Conservation (phyloP, 2,329 filamentous ascomycete genomes). For the Talaromyces sp. region DNA sequence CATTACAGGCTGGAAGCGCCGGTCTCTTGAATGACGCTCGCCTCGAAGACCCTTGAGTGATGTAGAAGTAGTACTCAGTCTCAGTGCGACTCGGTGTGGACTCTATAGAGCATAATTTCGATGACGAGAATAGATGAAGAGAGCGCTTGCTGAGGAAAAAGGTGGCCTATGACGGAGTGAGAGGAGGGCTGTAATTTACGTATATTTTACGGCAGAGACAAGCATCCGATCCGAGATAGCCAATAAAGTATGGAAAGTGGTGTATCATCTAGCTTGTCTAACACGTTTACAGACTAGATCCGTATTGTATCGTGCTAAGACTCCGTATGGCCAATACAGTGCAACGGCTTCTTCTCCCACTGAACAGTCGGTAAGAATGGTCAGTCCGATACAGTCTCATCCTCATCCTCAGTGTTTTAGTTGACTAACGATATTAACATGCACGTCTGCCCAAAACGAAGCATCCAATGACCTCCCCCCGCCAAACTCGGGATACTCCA, state of each 20-base stretch:
- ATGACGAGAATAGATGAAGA: constrained; percentile 2
- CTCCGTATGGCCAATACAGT: neutral
- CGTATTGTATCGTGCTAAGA: neutral
- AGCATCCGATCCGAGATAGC: neutral
- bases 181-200: neutral
- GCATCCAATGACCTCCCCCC: constrained; percentile 34
- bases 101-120: neutral
- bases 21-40: neutral
- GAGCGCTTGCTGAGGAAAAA: neutral
- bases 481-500: constrained; percentile 30
- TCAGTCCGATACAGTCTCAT: neutral
- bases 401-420: too few species aligned
- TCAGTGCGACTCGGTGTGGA: constrained; percentile 3
- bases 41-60: neutral
- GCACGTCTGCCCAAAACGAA: constrained; percentile 36
- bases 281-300: neutral
- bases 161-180: neutral
- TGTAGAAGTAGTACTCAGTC: neutral
- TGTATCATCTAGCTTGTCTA: neutral
- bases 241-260: neutral
- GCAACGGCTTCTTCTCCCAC: neutral
- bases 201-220: neutral
- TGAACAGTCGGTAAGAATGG: neutral
- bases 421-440: constrained; percentile 16
- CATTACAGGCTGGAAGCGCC: neutral